Base-by-base conservation (phyloP, 2,329 filamentous ascomycete species). In the Pestalotiopsis sp. region DNA sequence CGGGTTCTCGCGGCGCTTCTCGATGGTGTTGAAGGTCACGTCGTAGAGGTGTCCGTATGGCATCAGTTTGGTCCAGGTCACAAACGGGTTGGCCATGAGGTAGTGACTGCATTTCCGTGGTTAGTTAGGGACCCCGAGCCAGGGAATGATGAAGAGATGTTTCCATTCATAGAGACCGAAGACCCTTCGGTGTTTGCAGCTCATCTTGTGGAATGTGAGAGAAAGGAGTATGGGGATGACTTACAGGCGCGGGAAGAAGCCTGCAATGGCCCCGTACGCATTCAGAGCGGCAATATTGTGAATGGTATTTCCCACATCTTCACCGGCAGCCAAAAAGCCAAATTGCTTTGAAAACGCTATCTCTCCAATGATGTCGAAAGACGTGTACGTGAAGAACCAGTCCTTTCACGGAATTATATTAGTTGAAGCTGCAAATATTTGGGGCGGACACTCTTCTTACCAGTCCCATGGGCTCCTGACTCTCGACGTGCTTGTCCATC, bases 361-460 rank as follows among this genome's bases (percentile, higher is more conserved):
- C 60, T 77, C 75, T 7, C 75, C 75, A 14, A 75, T 69, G 23
- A 74, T 71, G 68, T 78, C 75, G 58, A 76, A 76, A 6, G 74
- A 73, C 57, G 72, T 75, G 56, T 69, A 70, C 6, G 66, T 65
- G 56, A 70, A 64, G 66, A 68, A 70, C 27, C 59, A 67, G 64
- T 64, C 70, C 56, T 64, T 23, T 36, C 31, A 6, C 17, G 31
- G 9, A 23, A 20, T 23, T 2, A 12, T 27, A 2, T 36, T 5
- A 20, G 27, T 12, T 14, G 5, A 6, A 9, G 59, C 36, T 36
- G 31, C 5, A 25, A 1, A 4, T 4, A 20, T 27, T 9, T 7
- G 36, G 3, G 20, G 7, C 14, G 38, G 3, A 27, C n/a, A 5
- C n/a, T 27, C 1, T 31, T 7, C 61, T 25, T 13, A 64, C 61